Evolutionary conservation across 1,284 basidiomycete genomes (phyloP).

Genomic region (Ganoderma lucidum): DNA sequence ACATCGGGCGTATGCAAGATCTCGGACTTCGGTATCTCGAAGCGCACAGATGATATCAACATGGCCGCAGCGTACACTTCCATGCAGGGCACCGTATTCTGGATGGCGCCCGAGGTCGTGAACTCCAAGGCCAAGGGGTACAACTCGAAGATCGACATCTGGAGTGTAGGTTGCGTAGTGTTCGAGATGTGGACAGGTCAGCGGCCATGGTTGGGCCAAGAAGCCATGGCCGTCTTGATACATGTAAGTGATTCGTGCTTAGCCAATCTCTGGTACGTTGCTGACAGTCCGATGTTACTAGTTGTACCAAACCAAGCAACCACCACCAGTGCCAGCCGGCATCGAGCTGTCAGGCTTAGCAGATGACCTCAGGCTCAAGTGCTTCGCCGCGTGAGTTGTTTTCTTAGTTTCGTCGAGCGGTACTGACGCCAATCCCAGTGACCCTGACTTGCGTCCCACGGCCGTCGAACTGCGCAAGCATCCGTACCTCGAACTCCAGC

Average conservation of each 20-base stretch:
- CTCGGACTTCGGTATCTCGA: conserved; percentile 97
- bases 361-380: conserved; percentile 88
- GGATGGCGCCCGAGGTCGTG: conserved; percentile 99
- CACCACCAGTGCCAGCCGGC: conserved; percentile 90
- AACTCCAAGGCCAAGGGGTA: conserved; percentile 87
- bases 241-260: conserved; percentile 63
- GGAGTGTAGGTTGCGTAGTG: conserved; percentile 97
- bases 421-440: conserved; percentile 51
- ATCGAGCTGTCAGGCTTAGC: conserved; percentile 80
- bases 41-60: conserved; percentile 88
- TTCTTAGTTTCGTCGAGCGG: not conserved
- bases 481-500: conserved; percentile 81
- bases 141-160: conserved; percentile 97
- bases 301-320: conserved; percentile 84
- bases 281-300: conserved; percentile 40
- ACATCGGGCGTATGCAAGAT: conserved; percentile 96
- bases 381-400: conserved; percentile 84
- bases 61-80: conserved; percentile 84
- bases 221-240: conserved; percentile 93
- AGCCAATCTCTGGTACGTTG: not conserved
- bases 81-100: conserved; percentile 98
- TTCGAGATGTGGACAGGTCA: conserved; percentile 98
- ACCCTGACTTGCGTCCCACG: conserved; percentile 87
- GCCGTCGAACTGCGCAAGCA: conserved; percentile 87
- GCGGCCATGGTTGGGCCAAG: conserved; percentile 92